A percentile compares a stretch with the other conserved stretches of the same genome.
Conservation (phyloP, 73 alveolate species). For the Paramecium primaurelia region DNA sequence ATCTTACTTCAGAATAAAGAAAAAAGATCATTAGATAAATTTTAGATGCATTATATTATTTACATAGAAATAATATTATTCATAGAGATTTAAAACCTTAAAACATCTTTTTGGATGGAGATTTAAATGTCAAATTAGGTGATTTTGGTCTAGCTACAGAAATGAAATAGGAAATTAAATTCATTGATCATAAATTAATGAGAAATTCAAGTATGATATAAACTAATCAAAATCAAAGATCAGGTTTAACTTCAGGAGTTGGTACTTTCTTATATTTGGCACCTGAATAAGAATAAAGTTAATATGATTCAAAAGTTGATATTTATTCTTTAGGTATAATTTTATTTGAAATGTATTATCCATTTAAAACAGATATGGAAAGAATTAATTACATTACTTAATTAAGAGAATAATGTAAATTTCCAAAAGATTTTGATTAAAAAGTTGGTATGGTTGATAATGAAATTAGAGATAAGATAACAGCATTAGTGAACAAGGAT, state of each 20-base stretch:
- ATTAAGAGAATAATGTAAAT: slow-evolving; percentile 31
- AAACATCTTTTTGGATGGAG: slow-evolving; percentile 87
- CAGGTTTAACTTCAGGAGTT: slow-evolving; percentile 44
- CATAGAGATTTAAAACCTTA: slow-evolving; percentile 97
- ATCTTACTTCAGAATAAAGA: slow-evolving; percentile 20
- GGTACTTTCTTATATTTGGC: slow-evolving; percentile 71
- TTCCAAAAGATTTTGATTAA: slow-evolving; percentile 62
- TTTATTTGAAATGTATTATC: slow-evolving; percentile 68
- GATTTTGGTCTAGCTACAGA: slow-evolving; percentile 95
- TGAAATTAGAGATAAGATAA: slow-evolving; percentile 65
- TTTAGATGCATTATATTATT: slow-evolving; percentile 84
- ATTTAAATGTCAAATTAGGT: slow-evolving; percentile 83
- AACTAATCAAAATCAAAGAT: neutral
- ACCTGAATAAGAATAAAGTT: slow-evolving; percentile 70
- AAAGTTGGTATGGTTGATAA: slow-evolving; percentile 52
- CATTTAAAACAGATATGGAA: slow-evolving; percentile 67
- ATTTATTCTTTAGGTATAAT: slow-evolving; percentile 71
- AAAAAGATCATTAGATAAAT: slow-evolving; percentile 74
- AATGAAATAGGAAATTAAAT: slow-evolving; percentile 48
- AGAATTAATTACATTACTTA: slow-evolving; percentile 25
- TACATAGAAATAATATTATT: slow-evolving; percentile 80
- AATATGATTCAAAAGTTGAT: slow-evolving; percentile 67
- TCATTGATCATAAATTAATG: slow-evolving; percentile 5
- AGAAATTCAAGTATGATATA: neutral
- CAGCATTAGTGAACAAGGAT: slow-evolving; percentile 72